Evolutionary conservation across 345 rosid species (phyloP), one percentile per base, ranked within the genome.

Genomic region (Eucalyptus curtisii): DNA sequence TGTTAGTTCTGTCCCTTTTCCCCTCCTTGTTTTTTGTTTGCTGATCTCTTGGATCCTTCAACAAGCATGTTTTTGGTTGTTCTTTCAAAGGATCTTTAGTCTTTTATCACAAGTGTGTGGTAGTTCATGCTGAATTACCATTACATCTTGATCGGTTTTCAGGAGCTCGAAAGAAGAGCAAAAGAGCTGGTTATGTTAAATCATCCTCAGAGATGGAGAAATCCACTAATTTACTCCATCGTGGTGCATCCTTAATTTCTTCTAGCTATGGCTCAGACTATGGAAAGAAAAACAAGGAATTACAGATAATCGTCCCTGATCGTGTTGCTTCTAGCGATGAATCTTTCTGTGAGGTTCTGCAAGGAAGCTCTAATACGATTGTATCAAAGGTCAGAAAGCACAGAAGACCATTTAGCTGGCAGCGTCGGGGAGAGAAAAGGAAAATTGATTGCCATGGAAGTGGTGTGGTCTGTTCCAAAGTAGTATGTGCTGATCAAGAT

Each of bases 91-190:
- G 49, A 87, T 87, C 48, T 87, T 33, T 42, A 86, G 22, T 12
- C 30, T 86, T 86, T 1, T 49, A 86, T n/a, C 16, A 4, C 59
- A 49, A 55, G 25, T 22, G 31, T n/a, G 44, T 33, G 82, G 22
- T 33, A 42, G 64, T 52, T 37, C 80, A 61, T 57, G 13, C 25
- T 22, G 53, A 64, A 61, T 48, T 44, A 40, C 44, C 82, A 44
- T 61, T 66, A 24, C 82, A 82, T 89, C 64, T 52, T 59, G 14
- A 53, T 59, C 61, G 82, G 8, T 40, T 87, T 52, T 49, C 88
- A 93, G 96, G 95, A 66, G 49, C 81, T 86, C 88, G 40, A 82
- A 93, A 88, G 93, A 93, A 92, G 91, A 91, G 91, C 49, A 86
- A 85, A 85, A 86, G 71, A 85, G 80, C 66, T 88, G 90, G 86